Base-by-base conservation (phyloP, 75 land plant species). In the Pinus albicaulis region DNA sequence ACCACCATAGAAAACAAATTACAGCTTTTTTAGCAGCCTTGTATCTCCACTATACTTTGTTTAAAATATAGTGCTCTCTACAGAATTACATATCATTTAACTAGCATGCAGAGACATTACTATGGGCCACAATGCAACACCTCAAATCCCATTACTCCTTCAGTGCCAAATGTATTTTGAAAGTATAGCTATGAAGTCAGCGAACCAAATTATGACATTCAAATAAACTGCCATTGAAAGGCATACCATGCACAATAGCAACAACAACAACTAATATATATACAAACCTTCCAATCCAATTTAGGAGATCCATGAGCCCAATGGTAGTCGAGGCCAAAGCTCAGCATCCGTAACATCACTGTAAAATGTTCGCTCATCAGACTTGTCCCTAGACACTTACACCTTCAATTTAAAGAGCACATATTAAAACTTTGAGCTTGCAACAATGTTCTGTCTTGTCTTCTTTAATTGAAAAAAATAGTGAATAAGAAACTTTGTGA, bases 281-380 rank as follows among this genome's bases (percentile, higher is more conserved):
- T 76, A 85, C 86, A 56, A 76, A 86, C 99, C 99, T 97, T 78
- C 65, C 80, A 82, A 77, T 95, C 88, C 76, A 86, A 78, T 68
- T 81, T 83, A 55, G 88, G 83, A 73, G 77, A 77, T 78, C 74
- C 78, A 71, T 76, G 83, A 22, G 95, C 88, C 95, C 92, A 95
- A 59, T 93, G 92, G 68, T 87, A 91, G 81, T 97, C 99, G 82
- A 86, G 86, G 61, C 93, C 95, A 84, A 89, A 97, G 83, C 99
- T 97, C 77, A 97, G 83, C 95, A 97, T 92, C 10, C 99, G 90
- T 80, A 97, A 76, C 70, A 89, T 82, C 79, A 95, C 99, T 96
- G 88, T 80, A 56, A 74, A 59, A 59, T 22, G 23, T 19, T 22
- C 61, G 20, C 20, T 22, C 0, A 8, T 59, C 20, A 59, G 61